These are phyloP conservation scores for Podaxis pistillaris DNA, from an alignment of 768 basidiomycete species.

Conservation along the genomic window DNA sequence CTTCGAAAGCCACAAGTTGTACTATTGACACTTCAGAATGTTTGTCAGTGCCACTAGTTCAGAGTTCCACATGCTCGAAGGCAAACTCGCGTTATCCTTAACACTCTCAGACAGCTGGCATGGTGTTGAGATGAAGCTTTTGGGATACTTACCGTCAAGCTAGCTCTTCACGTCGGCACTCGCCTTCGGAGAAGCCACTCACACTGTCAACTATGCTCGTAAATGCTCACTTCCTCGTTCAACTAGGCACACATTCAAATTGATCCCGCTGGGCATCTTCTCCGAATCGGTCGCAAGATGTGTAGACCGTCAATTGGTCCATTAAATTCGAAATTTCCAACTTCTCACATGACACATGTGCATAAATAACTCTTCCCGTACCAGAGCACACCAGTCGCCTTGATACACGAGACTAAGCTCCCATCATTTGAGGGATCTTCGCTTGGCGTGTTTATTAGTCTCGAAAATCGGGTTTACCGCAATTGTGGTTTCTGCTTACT, in stretches of 20 bases:
- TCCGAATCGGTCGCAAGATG: conserved; percentile 1
- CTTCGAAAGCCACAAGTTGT: neutral
- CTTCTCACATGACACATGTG: neutral
- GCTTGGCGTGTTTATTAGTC: neutral
- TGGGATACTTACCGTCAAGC: conserved; percentile 6
- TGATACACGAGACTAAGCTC: neutral
- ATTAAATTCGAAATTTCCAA: neutral
- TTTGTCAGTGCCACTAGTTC: neutral
- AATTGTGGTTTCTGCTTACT: neutral
- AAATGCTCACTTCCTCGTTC: neutral
- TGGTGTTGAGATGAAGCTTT: neutral
- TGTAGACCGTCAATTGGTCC: neutral
- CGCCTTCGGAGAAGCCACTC: neutral
- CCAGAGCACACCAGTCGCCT: too few relatives aligned
- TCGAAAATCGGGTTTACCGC: neutral
- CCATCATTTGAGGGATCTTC: neutral
- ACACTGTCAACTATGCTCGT: neutral
- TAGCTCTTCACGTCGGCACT: neutral
- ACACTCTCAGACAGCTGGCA: neutral
- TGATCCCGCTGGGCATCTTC: neutral
- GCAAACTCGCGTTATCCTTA: neutral
- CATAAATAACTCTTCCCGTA: neutral
- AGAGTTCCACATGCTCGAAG: neutral
- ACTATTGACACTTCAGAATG: neutral
- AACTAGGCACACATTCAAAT: neutral